Evolutionary conservation across 306 rosid genomes (phyloP).

Genomic region (Fragaria nilgerrensis): DNA sequence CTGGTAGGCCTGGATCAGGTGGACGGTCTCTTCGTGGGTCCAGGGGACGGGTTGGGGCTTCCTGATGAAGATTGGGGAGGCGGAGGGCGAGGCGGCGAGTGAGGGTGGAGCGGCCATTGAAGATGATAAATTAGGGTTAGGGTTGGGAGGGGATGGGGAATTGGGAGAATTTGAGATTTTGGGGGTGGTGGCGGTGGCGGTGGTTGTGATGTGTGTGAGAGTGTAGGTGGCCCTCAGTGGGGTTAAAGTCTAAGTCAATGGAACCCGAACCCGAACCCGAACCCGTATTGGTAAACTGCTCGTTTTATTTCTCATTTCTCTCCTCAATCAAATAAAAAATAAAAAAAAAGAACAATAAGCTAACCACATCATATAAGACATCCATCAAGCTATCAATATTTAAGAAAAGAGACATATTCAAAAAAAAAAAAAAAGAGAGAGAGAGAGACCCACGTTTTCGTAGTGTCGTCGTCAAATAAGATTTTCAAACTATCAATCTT

Average conservation of each 20-base stretch:
- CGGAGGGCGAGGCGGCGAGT: background rate
- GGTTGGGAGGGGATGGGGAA: background rate
- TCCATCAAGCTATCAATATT: no score
- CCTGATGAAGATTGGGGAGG: constrained; percentile 25
- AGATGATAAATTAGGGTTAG: background rate
- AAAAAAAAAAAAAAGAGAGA: no score
- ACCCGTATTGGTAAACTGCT: background rate
- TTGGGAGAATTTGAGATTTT: background rate
- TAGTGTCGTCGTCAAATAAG: no score
- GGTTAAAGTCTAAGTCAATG: background rate
- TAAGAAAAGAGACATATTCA: no score
- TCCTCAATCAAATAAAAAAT: no score
- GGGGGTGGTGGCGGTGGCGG: constrained; percentile 15
- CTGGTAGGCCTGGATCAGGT: constrained; percentile 79
- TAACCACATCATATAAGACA: no score
- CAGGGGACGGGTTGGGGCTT: constrained; percentile 68
- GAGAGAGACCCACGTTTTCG: no score
- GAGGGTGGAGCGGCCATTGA: constrained; percentile 16
- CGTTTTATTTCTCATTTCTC: background rate
- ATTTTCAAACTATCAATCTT: no score
- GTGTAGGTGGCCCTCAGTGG: background rate
- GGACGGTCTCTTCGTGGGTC: constrained; percentile 79
- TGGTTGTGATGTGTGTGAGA: background rate
- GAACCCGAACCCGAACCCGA: background rate
- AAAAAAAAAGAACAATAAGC: no score